Conservation (phyloP, 176 grass and related monocot species). For the Coix lacrymajobi region DNA sequence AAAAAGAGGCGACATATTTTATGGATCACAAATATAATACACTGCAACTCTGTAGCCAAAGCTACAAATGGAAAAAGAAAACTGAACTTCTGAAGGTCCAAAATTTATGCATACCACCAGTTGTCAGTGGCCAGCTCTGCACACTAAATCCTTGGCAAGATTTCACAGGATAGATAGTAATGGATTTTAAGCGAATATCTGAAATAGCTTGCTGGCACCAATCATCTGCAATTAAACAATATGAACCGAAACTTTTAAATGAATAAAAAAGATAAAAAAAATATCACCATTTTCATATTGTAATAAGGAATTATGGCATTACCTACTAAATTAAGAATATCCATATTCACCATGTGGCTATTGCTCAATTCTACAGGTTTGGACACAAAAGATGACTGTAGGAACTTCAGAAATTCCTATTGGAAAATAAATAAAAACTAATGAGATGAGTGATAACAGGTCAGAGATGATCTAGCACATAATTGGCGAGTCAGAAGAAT, state of each 20-base stretch:
- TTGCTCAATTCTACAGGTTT: slow-evolving; percentile 36
- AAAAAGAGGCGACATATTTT: background rate
- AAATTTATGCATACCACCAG: slow-evolving; percentile 59
- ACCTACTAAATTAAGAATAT: slow-evolving; percentile 55
- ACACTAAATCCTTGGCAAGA: slow-evolving; percentile 81
- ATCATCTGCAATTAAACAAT: slow-evolving; percentile 44
- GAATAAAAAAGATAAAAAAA: background rate
- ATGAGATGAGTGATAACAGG: background rate
- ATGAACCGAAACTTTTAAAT: slow-evolving; percentile 5
- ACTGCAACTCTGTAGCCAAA: slow-evolving; percentile 5
- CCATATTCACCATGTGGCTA: slow-evolving; percentile 22
- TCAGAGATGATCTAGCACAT: background rate
- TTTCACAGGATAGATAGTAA: slow-evolving; percentile 96
- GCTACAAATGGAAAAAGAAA: background rate
- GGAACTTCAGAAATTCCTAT: slow-evolving; percentile 75
- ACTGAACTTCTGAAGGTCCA: background rate
- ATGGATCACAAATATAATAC: background rate
- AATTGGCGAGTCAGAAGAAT: background rate
- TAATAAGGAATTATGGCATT: slow-evolving; percentile 34
- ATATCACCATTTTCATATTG: background rate
- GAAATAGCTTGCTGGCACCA: slow-evolving; percentile 2
- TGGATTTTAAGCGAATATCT: slow-evolving; percentile 57
- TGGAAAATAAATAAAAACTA: background rate
- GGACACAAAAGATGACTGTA: slow-evolving; percentile 60
- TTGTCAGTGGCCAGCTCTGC: slow-evolving; percentile 61